phyloP scores from a whole-genome alignment of 1,284 basidiomycete genomes.

The Apiotrichum laibachii region DNA sequence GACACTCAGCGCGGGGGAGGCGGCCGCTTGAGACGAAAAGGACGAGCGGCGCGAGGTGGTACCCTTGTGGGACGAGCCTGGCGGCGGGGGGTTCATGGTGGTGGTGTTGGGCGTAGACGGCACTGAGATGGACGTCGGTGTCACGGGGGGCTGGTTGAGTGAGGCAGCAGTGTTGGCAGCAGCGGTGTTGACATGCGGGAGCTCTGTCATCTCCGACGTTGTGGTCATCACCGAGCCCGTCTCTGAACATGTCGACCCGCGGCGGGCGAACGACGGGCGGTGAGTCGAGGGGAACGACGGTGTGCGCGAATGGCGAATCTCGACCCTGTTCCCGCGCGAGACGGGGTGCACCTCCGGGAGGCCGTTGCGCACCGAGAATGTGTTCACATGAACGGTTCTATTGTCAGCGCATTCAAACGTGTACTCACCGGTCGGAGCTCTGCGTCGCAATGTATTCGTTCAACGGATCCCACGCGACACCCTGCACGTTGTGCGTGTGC shows the following conservation, averaged over 20 bases:
- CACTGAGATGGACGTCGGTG: conserved; percentile 38
- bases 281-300: conserved; percentile 44
- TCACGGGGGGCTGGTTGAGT: conserved; percentile 18
- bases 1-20: conserved; percentile 43
- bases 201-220: conserved; percentile 16
- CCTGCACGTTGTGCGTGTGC: conserved; percentile 91
- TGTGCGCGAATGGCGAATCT: conserved; percentile 50
- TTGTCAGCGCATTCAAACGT: neutral
- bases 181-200: neutral
- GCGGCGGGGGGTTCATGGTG: conserved; percentile 50
- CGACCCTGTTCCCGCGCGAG: conserved; percentile 48
- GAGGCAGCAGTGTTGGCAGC: neutral
- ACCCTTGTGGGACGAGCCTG: conserved; percentile 41
- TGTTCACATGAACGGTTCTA: conserved; percentile 79
- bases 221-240: conserved; percentile 62
- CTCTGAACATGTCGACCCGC: conserved; percentile 72
- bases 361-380: conserved; percentile 71
- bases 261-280: conserved; percentile 62
- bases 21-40: conserved; percentile 62
- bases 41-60: conserved; percentile 74
- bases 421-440: conserved; percentile 72
- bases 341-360: conserved; percentile 70
- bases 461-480: conserved; percentile 92
- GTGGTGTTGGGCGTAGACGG: conserved; percentile 44
- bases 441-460: conserved; percentile 94